Conservation (phyloP, 208 protist species). For the Trypanosoma melophagium region DNA sequence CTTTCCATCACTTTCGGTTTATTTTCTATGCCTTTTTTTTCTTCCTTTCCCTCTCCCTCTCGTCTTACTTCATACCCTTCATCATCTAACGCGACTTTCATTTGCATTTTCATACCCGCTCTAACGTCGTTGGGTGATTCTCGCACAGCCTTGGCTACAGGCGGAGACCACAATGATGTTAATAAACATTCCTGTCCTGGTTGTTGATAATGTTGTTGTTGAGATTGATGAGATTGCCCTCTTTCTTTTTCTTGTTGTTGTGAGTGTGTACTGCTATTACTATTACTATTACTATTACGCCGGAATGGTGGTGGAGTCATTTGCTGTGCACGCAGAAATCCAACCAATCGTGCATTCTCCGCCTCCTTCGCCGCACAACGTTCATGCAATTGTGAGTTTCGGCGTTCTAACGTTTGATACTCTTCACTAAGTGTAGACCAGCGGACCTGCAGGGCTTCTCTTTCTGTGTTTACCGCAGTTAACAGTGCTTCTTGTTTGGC, state of each 20-base stretch:
- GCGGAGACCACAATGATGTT: no score
- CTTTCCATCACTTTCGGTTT: background rate
- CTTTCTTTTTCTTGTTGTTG: background rate
- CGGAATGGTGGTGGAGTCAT: slow-evolving; percentile 2
- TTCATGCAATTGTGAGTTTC: slow-evolving; percentile 72
- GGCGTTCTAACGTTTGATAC: slow-evolving; percentile 66
- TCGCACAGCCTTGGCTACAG: no score
- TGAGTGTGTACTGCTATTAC: background rate
- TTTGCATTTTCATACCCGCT: no score
- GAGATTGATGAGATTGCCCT: background rate
- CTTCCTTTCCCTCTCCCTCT: background rate
- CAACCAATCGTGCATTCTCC: slow-evolving; percentile 60
- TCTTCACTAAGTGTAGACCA: slow-evolving; percentile 58
- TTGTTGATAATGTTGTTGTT: no score
- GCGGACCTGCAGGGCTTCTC: slow-evolving; percentile 47
- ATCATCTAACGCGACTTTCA: no score
- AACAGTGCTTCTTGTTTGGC: slow-evolving; percentile 55
- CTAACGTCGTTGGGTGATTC: no score
- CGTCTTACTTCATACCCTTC: no score
- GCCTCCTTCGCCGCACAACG: slow-evolving; percentile 72
- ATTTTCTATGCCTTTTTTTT: background rate
- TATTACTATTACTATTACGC: background rate
- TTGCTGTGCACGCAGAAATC: slow-evolving; percentile 28
- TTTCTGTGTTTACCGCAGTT: slow-evolving; percentile 50
- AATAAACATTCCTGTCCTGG: no score